phyloP scores from a whole-genome alignment of 768 basidiomycete genomes.

The Tricholoma bakamatsutake region DNA sequence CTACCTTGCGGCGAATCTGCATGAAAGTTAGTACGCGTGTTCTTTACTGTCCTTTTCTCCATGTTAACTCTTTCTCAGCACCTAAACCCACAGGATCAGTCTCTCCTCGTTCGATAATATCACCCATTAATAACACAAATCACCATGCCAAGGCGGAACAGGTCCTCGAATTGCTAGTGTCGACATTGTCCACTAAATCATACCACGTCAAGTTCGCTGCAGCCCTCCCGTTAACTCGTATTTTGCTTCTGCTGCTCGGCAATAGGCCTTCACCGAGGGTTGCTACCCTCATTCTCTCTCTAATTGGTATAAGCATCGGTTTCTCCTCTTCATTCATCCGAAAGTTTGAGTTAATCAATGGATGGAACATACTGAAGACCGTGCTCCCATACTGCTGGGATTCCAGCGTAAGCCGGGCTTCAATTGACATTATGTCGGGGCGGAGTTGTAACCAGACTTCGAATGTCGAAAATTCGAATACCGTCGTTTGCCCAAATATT shows the following conservation, averaged over 20 bases:
- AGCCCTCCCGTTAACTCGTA: slow-evolving; percentile 71
- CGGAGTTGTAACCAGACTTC: slow-evolving; percentile 22
- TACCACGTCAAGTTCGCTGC: slow-evolving; percentile 67
- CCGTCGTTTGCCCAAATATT: slow-evolving; percentile 61
- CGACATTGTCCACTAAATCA: slow-evolving; percentile 48
- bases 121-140: slow-evolving; percentile 44
- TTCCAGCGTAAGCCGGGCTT: slow-evolving; percentile 53
- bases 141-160: slow-evolving; percentile 59
- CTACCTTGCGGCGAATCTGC: slow-evolving; percentile 77
- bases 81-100: slow-evolving; percentile 14
- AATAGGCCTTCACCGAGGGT: slow-evolving; percentile 60
- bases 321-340: slow-evolving; percentile 60
- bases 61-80: slow-evolving; percentile 16
- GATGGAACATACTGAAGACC: slow-evolving; percentile 71
- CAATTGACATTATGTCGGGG: slow-evolving; percentile 67
- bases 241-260: slow-evolving; percentile 75
- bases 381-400: slow-evolving; percentile 71
- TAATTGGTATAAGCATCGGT: slow-evolving; percentile 52
- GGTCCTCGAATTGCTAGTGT: slow-evolving; percentile 60
- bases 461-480: slow-evolving; percentile 18
- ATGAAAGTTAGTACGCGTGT: slow-evolving; percentile 43
- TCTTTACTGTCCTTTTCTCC: not conserved
- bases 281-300: slow-evolving; percentile 50
- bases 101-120: slow-evolving; percentile 55
- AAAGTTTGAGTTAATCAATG: slow-evolving; percentile 82